phyloP scores from a whole-genome alignment of 495 filamentous ascomycete species.

The Aspergillus leporis region DNA sequence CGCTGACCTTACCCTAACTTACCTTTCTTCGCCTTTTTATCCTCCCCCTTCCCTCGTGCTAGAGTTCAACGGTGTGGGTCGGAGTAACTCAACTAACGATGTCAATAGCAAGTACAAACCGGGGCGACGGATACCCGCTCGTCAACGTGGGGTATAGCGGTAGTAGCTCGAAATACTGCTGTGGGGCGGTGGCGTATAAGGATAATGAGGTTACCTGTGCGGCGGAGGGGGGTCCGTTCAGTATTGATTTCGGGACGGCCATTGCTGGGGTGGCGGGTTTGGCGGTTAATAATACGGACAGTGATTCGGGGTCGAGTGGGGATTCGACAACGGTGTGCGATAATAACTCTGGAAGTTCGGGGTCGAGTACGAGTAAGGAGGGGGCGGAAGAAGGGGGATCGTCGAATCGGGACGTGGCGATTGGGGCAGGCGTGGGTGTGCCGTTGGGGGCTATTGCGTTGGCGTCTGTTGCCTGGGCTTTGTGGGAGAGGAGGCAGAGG shows the following conservation, averaged over 20 bases:
- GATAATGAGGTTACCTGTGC: not conserved
- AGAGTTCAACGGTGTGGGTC: too few species aligned
- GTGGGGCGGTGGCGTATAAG: not conserved
- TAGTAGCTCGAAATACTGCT: not conserved
- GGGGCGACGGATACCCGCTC: not conserved
- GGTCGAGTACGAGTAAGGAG: too few species aligned
- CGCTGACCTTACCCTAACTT: too few species aligned
- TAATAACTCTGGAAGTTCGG: too few species aligned
- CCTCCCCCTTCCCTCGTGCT: not conserved
- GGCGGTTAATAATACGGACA: not conserved
- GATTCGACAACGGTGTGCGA: not conserved
- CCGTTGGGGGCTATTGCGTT: not conserved
- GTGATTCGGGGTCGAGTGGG: not conserved
- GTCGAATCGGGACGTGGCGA: not conserved
- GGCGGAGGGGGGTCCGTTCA: not conserved
- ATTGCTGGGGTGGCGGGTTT: not conserved
- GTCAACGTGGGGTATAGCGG: not conserved
- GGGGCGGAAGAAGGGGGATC: not conserved
- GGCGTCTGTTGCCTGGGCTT: not conserved
- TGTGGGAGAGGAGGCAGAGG: not conserved
- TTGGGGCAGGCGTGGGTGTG: not conserved
- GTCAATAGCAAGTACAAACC: not conserved
- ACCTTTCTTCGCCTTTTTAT: not conserved
- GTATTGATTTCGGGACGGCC: not conserved
- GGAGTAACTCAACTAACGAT: too few species aligned